Evolutionary conservation across 2,329 filamentous ascomycete genomes (phyloP), one percentile per base, ranked within the genome.

Genomic region (Apiospora arundinis): DNA sequence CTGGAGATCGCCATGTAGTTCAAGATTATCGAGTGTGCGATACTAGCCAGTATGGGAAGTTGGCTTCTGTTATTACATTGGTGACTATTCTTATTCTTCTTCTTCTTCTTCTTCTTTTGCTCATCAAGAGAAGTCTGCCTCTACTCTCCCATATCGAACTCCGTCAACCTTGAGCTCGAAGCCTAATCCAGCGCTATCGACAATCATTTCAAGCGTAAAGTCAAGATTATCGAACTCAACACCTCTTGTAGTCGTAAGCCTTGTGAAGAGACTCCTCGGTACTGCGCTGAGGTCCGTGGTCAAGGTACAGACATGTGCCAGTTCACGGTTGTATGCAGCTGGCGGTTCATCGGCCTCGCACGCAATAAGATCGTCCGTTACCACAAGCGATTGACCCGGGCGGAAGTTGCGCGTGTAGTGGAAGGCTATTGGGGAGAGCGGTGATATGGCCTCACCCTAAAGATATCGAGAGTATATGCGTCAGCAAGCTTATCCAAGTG

Each of bases 371-470:
- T 95, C 93, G 80, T 95, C 93, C 69, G 93, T 93, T 7, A 95
- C 93, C 4, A 94, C 82, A 8, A 95, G 87, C 0, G 91, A 93
- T 81, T 95, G 93, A 0, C 92, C 91, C 0, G 92, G 92, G 1
- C 92, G 89, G 83, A 95, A 95, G 81, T 95, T 95, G 73, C 93
- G 91, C 3, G 93, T 95, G 82, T 95, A 95, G 84, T 95, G 93
- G 82, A 95, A 95, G 2, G 92, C 92, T 72, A 95, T 92, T 0
- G 93, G 93, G 0, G 89, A 86, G 0, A 90, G 84, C n/a, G 93
- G 91, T 9, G 92, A 94, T 48, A 95, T 88, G 48, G 92, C 89
- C 75, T 94, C 92, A 71, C 92, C 92, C 91, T 93, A 74, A 69
- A 2, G 5, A 46, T 9, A 32, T 70, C 8, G 45, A 46, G 18